phyloP scores from a whole-genome alignment of 2,329 filamentous ascomycete genomes.

The Claviceps purpurea region DNA sequence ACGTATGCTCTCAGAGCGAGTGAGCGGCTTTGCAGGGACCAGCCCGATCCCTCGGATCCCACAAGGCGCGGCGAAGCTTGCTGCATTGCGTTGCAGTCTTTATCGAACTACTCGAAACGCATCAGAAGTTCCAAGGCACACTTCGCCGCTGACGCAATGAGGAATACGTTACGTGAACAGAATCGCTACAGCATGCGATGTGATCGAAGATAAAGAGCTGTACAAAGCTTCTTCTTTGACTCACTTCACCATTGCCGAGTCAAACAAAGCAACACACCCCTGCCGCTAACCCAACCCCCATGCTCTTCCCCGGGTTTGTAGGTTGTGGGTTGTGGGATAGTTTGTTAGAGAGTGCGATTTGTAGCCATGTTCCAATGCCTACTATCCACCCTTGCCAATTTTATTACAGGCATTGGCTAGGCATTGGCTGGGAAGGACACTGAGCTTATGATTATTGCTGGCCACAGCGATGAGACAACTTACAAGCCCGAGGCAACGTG shows the following conservation, averaged over 20 bases:
- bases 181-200: background rate
- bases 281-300: background rate
- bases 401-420: background rate
- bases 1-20: background rate
- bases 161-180: background rate
- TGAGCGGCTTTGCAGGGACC: background rate
- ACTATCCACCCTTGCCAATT: background rate
- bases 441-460: background rate
- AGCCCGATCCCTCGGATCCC: background rate
- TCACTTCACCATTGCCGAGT: background rate
- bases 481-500: too few species aligned
- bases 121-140: background rate
- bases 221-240: background rate
- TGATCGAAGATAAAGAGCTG: background rate
- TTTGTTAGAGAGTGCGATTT: background rate
- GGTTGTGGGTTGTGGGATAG: background rate
- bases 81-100: background rate
- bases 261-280: background rate
- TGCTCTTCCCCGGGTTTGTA: background rate
- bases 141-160: background rate
- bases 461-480: background rate
- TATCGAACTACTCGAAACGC: background rate
- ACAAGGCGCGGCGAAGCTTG: background rate
- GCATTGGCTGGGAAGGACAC: background rate
- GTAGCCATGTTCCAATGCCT: background rate